Percentiles rank a stretch among this genome's conserved stretches.
phyloP scores from a whole-genome alignment of 495 filamentous ascomycete species.

The Talaromyces nanjingensis region DNA sequence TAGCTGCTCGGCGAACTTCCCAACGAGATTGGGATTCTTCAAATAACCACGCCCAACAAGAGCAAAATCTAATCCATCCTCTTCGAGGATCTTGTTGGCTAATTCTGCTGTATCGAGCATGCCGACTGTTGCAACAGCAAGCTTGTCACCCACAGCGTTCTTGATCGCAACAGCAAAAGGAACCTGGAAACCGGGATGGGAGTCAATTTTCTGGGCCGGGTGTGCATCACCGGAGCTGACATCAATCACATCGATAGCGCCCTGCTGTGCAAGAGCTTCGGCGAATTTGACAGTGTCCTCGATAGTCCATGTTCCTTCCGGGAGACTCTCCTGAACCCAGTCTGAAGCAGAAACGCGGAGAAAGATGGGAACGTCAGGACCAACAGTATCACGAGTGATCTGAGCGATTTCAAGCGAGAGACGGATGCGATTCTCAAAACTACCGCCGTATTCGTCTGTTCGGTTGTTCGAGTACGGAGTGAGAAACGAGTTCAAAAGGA shows the following conservation, averaged over 20 bases:
- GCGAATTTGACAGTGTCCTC: slow-evolving; percentile 51
- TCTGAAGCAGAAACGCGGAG: slow-evolving; percentile 54
- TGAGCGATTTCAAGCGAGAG: slow-evolving; percentile 52
- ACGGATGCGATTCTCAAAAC: slow-evolving; percentile 55
- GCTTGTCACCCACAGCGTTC: slow-evolving; percentile 53
- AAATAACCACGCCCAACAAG: slow-evolving; percentile 60
- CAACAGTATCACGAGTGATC: slow-evolving; percentile 45
- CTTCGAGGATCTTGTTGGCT: slow-evolving; percentile 49
- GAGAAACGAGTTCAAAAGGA: no score
- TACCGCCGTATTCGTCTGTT: no score
- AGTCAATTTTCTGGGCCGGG: slow-evolving; percentile 48
- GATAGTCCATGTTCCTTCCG: slow-evolving; percentile 47
- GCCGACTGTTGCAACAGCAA: slow-evolving; percentile 55
- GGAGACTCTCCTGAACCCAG: slow-evolving; percentile 45
- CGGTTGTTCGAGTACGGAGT: no score
- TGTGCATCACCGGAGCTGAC: slow-evolving; percentile 25
- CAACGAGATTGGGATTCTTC: slow-evolving; percentile 62
- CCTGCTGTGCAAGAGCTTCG: slow-evolving; percentile 40
- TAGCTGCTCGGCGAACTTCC: slow-evolving; percentile 62
- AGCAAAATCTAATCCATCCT: slow-evolving; percentile 50
- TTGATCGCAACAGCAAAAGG: slow-evolving; percentile 51
- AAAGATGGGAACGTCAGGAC: slow-evolving; percentile 57
- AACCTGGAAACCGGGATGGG: slow-evolving; percentile 56
- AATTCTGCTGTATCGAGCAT: slow-evolving; percentile 49
- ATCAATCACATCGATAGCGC: slow-evolving; percentile 44